Conservation (phyloP, 1,284 basidiomycete species). For the Ustilago bromivora region DNA sequence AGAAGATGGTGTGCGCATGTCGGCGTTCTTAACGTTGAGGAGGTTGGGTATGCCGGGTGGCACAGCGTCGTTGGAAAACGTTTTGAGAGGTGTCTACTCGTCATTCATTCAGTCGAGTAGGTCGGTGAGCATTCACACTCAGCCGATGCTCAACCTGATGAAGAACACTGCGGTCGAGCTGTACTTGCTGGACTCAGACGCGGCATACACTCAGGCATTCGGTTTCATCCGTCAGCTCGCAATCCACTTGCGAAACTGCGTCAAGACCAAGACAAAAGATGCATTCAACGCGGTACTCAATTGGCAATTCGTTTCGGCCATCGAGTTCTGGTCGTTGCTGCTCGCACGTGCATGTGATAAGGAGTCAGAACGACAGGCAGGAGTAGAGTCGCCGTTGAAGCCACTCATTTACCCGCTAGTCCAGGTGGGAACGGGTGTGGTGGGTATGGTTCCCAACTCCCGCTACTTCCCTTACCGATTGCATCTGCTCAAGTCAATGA, state of each 20-base stretch:
- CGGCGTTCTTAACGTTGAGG: conserved; percentile 87
- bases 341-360: conserved; percentile 60
- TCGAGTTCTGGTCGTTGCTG: conserved; percentile 96
- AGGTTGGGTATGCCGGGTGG: conserved; percentile 84
- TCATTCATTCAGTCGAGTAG: conserved; percentile 84
- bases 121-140: conserved; percentile 83
- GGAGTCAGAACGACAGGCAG: conserved; percentile 47
- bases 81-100: conserved; percentile 90
- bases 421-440: conserved; percentile 91
- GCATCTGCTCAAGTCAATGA: conserved; percentile 79
- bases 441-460: conserved; percentile 87
- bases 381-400: conserved; percentile 79
- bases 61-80: conserved; percentile 83
- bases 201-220: conserved; percentile 92
- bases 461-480: conserved; percentile 85
- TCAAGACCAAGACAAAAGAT: conserved; percentile 79
- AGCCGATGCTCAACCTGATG: conserved; percentile 96
- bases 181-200: conserved; percentile 78
- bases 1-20: conserved; percentile 84
- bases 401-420: conserved; percentile 94
- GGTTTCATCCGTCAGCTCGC: conserved; percentile 96
- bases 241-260: conserved; percentile 88
- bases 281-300: conserved; percentile 73
- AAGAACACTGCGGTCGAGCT: conserved; percentile 96
- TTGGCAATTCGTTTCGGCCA: conserved; percentile 95